Evolutionary conservation across 768 basidiomycete genomes (phyloP).

Genomic region (Flagelloscypha sp.): DNA sequence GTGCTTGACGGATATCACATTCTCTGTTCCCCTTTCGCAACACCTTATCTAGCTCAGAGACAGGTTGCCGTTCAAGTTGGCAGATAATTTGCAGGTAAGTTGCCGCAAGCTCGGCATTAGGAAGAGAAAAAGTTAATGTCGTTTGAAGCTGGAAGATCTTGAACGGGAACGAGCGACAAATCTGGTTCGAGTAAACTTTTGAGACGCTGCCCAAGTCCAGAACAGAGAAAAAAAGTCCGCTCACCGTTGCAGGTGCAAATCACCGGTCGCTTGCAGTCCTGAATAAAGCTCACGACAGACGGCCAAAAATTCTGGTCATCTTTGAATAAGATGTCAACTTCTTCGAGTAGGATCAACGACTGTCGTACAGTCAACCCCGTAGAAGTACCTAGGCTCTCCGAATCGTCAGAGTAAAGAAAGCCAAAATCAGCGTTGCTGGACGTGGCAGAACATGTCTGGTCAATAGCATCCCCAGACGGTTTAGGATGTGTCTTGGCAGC

Average conservation of each 20-base stretch:
- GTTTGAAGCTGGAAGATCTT: constrained; percentile 73
- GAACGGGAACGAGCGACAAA: constrained; percentile 57
- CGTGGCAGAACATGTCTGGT: constrained; percentile 1
- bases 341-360: constrained; percentile 86
- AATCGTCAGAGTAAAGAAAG: background rate
- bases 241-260: constrained; percentile 93
- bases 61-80: no score
- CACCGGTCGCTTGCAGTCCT: constrained; percentile 78
- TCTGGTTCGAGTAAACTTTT: constrained; percentile 36
- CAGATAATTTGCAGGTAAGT: constrained; percentile 66
- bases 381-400: constrained; percentile 14
- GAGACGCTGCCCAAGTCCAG: constrained; percentile 7
- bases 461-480: no score
- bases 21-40: no score
- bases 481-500: no score
- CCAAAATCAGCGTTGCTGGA: background rate
- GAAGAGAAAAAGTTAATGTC: constrained; percentile 57
- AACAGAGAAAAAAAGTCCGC: constrained; percentile 15
- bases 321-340: constrained; percentile 88
- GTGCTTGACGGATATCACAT: no score
- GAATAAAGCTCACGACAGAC: constrained; percentile 72
- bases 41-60: no score
- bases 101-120: constrained; percentile 42
- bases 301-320: constrained; percentile 86
- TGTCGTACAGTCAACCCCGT: constrained; percentile 46